Base-by-base conservation (phyloP, 2,329 filamentous ascomycete genomes). In the Aspergillus sp. region DNA sequence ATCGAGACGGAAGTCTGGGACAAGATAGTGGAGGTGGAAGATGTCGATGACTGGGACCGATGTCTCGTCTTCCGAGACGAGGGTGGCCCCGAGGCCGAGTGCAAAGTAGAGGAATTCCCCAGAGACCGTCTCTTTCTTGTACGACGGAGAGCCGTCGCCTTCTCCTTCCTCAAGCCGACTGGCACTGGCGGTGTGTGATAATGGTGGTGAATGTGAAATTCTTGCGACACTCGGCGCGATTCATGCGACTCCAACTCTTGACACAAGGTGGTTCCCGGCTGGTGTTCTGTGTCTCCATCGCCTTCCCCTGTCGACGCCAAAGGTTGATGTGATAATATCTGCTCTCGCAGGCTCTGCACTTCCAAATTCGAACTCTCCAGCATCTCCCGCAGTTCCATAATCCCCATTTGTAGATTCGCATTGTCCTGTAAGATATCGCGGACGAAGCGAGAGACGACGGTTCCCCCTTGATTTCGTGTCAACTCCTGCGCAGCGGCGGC, bases 401-500 rank as follows among this genome's bases (percentile, higher is more conserved):
- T 95, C 14, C 91, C 91, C 57, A 94, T 81, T 69, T 99, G 94
- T 42, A 99, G 76, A 61, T 90, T 96, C 9, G 92, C 90, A 66
- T 99, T 99, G 70, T 99, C 94, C 64, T 95, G 87, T 16, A 99
- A 78, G 51, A 99, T 89, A 68, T 97, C 94, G 60, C 92, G 90
- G 51, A 99, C 94, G 62, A 99, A 97, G 66, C 95, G 90, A 17
- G 90, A 92, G n/a, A 97, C 90, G 35, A 95, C 90, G 52, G 79
- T 84, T 9, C 82, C 80, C 51, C 76, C 77, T 59, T 82, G 82
- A 26, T 82, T 79, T 3, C 81, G 79, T 3, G 79, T 80, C 38
- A 88, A 74, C 2, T 84, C 84, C 59, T 84, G 87, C 24, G 81
- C 80, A 0, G 87, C 89, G 3, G 90, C 90, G 11, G 89, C 88